Percentiles rank a stretch among this genome's conserved stretches.
phyloP scores from a whole-genome alignment of 202 grass and related monocot genomes.

The Digitaria exilis region DNA sequence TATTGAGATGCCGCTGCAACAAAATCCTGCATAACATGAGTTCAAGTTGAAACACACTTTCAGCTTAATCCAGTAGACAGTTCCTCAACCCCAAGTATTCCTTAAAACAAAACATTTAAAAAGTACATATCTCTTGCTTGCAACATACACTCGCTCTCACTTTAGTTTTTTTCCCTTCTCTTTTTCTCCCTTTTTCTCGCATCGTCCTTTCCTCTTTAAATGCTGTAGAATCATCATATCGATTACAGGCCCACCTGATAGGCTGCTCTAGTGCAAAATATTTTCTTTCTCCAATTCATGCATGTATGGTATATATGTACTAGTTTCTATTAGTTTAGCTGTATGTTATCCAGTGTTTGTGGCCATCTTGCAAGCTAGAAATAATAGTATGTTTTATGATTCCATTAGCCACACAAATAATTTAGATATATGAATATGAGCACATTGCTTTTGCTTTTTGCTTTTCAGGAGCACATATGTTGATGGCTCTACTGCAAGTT shows the following conservation, averaged over 20 bases:
- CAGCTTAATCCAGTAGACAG: not conserved
- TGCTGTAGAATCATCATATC: slow-evolving; percentile 14
- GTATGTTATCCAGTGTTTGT: not conserved
- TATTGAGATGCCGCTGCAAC: no score
- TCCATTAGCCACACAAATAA: not conserved
- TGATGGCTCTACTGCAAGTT: slow-evolving; percentile 14
- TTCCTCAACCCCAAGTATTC: not conserved
- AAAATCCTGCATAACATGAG: not conserved
- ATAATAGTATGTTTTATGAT: not conserved
- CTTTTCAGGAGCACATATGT: not conserved
- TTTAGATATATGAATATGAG: not conserved
- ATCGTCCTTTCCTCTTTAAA: slow-evolving; percentile 22
- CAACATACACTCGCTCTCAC: not conserved
- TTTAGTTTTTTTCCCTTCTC: not conserved
- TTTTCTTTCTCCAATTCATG: not conserved
- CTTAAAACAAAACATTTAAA: not conserved
- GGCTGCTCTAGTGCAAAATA: not conserved
- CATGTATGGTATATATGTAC: not conserved
- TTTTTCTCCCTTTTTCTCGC: not conserved
- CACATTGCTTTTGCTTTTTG: not conserved
- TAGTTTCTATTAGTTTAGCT: not conserved
- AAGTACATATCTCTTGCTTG: not conserved
- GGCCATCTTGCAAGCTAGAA: not conserved
- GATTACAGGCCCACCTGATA: slow-evolving; percentile 17
- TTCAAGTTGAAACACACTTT: not conserved